phyloP scores from a whole-genome alignment of 2,329 filamentous ascomycete species.

The Penicillium sp. region DNA sequence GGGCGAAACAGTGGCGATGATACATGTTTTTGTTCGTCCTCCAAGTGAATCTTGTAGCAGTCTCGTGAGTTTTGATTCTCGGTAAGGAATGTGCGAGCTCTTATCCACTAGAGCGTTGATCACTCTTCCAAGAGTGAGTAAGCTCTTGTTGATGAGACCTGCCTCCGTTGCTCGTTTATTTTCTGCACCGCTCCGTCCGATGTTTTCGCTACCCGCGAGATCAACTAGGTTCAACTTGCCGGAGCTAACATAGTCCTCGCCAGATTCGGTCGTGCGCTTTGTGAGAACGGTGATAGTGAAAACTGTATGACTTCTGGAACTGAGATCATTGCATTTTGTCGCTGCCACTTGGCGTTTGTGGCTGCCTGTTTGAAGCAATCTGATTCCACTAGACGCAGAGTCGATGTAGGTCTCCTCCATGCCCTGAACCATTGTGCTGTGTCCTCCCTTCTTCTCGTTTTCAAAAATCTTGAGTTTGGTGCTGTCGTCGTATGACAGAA shows the following conservation, averaged over 20 bases:
- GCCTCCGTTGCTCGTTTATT: conserved; percentile 97
- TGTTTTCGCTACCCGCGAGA: conserved; percentile 95
- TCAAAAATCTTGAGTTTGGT: conserved; percentile 94
- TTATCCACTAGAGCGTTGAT: conserved; percentile 96
- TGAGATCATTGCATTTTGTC: conserved; percentile 99
- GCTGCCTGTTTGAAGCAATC: conserved; percentile 82
- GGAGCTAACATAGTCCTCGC: conserved; percentile 84
- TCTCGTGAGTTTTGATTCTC: conserved; percentile 94
- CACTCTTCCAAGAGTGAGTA: conserved; percentile 89
- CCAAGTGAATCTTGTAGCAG: conserved; percentile 94
- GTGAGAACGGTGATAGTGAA: conserved; percentile 94
- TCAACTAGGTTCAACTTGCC: conserved; percentile 97
- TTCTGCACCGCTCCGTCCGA: conserved; percentile 92
- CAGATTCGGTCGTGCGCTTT: conserved; percentile 75
- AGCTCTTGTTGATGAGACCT: conserved; percentile 95
- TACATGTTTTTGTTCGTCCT: conserved; percentile 94
- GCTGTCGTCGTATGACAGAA: conserved; percentile 77
- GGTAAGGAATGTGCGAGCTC: conserved; percentile 80
- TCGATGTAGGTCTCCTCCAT: conserved; percentile 97
- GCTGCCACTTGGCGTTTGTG: conserved; percentile 96
- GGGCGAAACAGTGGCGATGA: conserved; percentile 93
- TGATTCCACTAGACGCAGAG: conserved; percentile 78
- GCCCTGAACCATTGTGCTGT: conserved; percentile 82
- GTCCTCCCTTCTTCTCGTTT: conserved; percentile 77
- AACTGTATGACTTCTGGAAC: conserved; percentile 93